These are phyloP conservation scores for Chloranthus sessilifolius DNA, from an alignment of 164 flowering plant genomes.

Conservation along the genomic window DNA sequence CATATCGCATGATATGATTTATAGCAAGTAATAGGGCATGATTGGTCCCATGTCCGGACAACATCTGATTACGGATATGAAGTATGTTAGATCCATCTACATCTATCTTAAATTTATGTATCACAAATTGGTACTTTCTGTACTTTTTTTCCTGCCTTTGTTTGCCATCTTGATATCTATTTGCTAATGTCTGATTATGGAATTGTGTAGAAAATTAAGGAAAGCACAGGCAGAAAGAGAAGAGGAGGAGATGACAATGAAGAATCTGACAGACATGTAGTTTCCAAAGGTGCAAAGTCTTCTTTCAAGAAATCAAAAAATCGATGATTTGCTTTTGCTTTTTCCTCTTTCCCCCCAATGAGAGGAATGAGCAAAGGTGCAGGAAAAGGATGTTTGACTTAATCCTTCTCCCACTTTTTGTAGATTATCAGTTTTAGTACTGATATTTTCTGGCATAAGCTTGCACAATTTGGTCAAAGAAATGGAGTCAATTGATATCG, in stretches of 20 bases:
- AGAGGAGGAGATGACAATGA: conserved; percentile 37
- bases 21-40: not conserved
- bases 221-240: conserved; percentile 28
- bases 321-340: not conserved
- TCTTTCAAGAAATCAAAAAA: conserved; percentile 16
- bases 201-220: conserved; percentile 42
- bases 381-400: too few species aligned
- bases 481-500: too few species aligned
- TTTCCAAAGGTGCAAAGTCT: conserved; percentile 21
- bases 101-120: not conserved
- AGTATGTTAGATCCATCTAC: not conserved
- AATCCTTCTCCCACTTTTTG: too few species aligned
- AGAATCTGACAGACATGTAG: conserved; percentile 33
- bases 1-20: not conserved
- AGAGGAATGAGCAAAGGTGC: too few species aligned
- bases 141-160: not conserved
- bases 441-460: too few species aligned
- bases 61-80: not conserved
- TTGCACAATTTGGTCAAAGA: too few species aligned
- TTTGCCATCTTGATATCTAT: not conserved
- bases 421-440: too few species aligned
- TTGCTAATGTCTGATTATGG: not conserved
- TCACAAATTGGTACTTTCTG: too few species aligned
- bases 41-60: not conserved
- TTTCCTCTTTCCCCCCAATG: too few species aligned